These are phyloP conservation scores for Trametes cubensis DNA, from an alignment of 768 basidiomycete genomes.

Conservation along the genomic window DNA sequence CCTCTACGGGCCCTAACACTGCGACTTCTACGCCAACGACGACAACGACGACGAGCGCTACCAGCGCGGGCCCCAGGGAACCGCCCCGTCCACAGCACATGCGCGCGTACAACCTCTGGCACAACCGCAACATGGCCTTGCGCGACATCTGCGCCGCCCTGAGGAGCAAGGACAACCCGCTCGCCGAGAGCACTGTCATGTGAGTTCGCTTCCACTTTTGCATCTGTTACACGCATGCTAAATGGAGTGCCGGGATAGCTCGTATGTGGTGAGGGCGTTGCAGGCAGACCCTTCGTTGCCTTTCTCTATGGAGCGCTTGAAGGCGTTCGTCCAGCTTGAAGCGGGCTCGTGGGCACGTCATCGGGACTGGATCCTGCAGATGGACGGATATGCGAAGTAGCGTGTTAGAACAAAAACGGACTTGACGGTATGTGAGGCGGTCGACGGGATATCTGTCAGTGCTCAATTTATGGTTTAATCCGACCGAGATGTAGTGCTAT, in stretches of 20 bases:
- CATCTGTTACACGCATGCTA: neutral
- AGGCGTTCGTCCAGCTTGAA: constrained; percentile 43
- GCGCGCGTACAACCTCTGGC: constrained; percentile 52
- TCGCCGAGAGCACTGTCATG: constrained; percentile 52
- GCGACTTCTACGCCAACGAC: neutral
- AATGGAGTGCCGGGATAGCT: constrained; percentile 31
- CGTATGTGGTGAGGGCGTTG: constrained; percentile 47
- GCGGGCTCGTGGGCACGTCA: constrained; percentile 46
- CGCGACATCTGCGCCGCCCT: constrained; percentile 44
- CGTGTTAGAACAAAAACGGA: no score
- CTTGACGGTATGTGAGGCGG: no score
- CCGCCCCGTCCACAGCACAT: constrained; percentile 36
- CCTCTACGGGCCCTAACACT: neutral
- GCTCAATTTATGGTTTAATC: no score
- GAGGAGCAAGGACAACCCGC: constrained; percentile 41
- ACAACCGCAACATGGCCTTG: constrained; percentile 38
- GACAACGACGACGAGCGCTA: neutral
- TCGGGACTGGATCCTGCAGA: constrained; percentile 39
- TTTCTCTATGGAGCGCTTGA: constrained; percentile 39
- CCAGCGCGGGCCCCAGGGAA: neutral
- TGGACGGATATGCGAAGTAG: constrained; percentile 16
- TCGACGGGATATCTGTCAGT: no score
- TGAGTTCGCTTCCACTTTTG: constrained; percentile 28
- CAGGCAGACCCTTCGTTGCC: constrained; percentile 42
- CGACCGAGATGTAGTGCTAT: no score